Evolutionary conservation across 768 basidiomycete species (phyloP), one percentile per base, ranked within the genome.

Genomic region (Rhizopogon vesiculosus): DNA sequence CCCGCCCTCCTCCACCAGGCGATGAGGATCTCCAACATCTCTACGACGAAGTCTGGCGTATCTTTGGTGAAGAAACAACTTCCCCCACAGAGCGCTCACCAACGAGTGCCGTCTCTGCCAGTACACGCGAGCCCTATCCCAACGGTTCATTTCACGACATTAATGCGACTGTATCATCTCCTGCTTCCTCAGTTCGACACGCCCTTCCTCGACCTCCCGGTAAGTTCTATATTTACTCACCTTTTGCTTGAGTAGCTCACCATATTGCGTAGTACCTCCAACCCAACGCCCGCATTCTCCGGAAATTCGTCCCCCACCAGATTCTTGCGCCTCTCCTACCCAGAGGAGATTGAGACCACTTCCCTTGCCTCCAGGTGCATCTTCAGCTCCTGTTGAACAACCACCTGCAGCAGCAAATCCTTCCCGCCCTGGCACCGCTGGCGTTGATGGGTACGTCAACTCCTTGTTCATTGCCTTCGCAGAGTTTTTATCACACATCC

Each of bases 1-100:
- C 63, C 57, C 74, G 63, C 59, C 66, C 69, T 29, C 69, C 69
- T 15, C 74, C 74, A 7, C 81, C 85, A 3, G 80, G 80, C 40
- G 88, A 89, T 58, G 83, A 84, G 62, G 87, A 89, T 64, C 77
- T 90, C 5, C 85, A 88, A 61, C 77, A 79, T 55, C 78, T 91
- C 43, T 91, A 89, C 69, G 81, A 89, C 59, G 85, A 88, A 67
- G 87, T 90, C 19, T 85, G 85, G 75, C 81, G 81, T 44, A 81
- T 80, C 29, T 90, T 87, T 62, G 70, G 76, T 31, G 83, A 86
- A 50, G 78, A 79, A 61, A 35, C 69, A 3, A 0, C 59, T 5
- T 69, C 78, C 0, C 68, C 71, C 29, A 59, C 69, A 40, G 66
- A 70, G 53, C 69, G 63, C 39, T 56, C 66, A 9, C 60, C 61